Conservation (phyloP, 805 yeast genomes). For the Candida xyloterini region DNA sequence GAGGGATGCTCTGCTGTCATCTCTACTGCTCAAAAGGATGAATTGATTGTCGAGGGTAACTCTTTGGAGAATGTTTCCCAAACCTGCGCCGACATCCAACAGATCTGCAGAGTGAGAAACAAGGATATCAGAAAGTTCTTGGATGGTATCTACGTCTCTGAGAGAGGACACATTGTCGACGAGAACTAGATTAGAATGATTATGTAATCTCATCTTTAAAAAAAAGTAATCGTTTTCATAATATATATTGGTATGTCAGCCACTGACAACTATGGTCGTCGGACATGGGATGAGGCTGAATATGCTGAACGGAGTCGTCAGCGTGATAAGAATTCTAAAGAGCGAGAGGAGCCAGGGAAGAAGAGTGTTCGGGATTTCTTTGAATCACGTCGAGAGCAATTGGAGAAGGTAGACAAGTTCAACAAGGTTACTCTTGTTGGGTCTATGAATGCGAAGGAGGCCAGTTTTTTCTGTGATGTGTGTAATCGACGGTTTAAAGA, state of each 20-base stretch:
- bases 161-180: slow-evolving; percentile 82
- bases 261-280: slow-evolving; percentile 46
- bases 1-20: slow-evolving; percentile 87
- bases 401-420: slow-evolving; percentile 25
- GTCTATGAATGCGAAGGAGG: slow-evolving; percentile 40
- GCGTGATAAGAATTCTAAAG: slow-evolving; percentile 9
- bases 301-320: not conserved
- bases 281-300: slow-evolving; percentile 68
- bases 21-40: slow-evolving; percentile 88
- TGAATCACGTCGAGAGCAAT: slow-evolving; percentile 20
- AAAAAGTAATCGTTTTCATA: not conserved
- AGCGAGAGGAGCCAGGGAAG: slow-evolving; percentile 13
- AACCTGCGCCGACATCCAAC: slow-evolving; percentile 97
- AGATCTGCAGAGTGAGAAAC: slow-evolving; percentile 97
- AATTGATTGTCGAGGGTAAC: slow-evolving; percentile 89
- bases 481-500: slow-evolving; percentile 84
- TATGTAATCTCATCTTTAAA: slow-evolving; percentile 1
- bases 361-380: slow-evolving; percentile 21
- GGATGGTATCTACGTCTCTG: slow-evolving; percentile 99
- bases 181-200: slow-evolving; percentile 15
- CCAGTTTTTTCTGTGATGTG: slow-evolving; percentile 80
- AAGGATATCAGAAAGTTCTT: slow-evolving; percentile 99
- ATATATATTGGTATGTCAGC: not conserved
- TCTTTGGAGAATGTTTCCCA: slow-evolving; percentile 96
- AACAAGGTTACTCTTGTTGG: slow-evolving; percentile 26